Evolutionary conservation across 2,329 filamentous ascomycete species (phyloP).

Genomic region (Colletotrichum phormii): DNA sequence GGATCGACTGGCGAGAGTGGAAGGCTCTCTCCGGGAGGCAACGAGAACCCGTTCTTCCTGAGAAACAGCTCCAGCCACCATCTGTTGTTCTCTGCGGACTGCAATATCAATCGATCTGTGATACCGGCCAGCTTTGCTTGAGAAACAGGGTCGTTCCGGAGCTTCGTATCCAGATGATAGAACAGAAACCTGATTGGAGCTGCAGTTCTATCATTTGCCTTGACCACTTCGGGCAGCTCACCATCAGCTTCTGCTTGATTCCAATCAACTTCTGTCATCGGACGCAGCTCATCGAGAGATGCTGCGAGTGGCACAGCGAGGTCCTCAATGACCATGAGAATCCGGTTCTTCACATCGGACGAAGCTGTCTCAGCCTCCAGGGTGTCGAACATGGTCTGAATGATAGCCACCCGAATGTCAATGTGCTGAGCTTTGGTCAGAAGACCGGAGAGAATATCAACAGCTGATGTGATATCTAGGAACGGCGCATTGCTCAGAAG

Average conservation of each 20-base stretch:
- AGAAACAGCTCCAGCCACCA: constrained; percentile 9
- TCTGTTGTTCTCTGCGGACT: constrained; percentile 8
- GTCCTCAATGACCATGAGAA: neutral
- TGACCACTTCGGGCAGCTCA: neutral
- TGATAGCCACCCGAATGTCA: constrained; percentile 12
- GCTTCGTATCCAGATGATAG: neutral
- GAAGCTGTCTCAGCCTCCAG: neutral
- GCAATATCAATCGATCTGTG: neutral
- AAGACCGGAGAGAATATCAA: constrained; percentile 1
- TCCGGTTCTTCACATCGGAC: neutral
- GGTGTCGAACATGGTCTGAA: constrained; percentile 8
- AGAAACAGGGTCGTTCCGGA: neutral
- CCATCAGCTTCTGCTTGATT: neutral
- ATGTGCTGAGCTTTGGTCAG: constrained; percentile 11
- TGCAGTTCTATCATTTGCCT: neutral
- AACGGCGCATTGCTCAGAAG: constrained; percentile 16
- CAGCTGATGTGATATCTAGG: neutral
- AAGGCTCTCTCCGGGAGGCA: neutral
- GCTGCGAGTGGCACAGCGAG: constrained; percentile 7
- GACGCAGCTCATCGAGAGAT: neutral
- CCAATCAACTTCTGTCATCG: constrained; percentile 1
- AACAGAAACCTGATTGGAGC: constrained; percentile 7
- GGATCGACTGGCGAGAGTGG: neutral
- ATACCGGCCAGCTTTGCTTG: neutral
- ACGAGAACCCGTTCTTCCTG: neutral